Evolutionary conservation across 2,329 filamentous ascomycete genomes (phyloP).

Genomic region (Penicillium sp.): DNA sequence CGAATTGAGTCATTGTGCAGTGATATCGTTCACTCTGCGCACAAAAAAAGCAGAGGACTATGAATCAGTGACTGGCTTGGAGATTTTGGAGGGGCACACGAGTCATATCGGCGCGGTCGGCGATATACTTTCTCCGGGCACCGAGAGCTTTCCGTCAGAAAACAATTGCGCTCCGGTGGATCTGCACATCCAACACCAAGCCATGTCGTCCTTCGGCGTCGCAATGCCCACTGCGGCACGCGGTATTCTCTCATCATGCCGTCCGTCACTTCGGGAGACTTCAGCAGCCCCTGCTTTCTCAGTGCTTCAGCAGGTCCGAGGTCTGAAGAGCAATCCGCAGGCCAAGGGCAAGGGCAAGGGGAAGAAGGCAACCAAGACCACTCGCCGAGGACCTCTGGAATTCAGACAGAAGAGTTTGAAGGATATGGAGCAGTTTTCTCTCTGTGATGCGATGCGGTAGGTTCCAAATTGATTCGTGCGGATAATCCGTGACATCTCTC

Average conservation of each 20-base stretch:
- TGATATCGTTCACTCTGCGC: conserved; percentile 5
- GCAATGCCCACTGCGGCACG: conserved; percentile 41
- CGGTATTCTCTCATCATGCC: conserved; percentile 38
- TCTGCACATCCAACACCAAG: conserved; percentile 19
- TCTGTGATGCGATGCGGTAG: conserved; percentile 89
- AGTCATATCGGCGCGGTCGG: conserved; percentile 29
- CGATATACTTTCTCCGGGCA: conserved; percentile 36
- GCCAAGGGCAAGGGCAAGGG: conserved; percentile 43
- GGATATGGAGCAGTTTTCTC: conserved; percentile 72
- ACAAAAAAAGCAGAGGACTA: conserved; percentile 11
- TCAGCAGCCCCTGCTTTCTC: conserved; percentile 38
- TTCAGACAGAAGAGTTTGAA: conserved; percentile 68
- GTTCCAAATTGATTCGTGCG: neutral
- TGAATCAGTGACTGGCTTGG: neutral
- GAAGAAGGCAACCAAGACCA: conserved; percentile 62
- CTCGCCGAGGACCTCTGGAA: conserved; percentile 67
- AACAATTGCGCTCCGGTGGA: conserved; percentile 32
- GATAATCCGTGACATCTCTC: neutral
- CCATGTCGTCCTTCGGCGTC: conserved; percentile 42
- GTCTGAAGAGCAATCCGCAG: conserved; percentile 41
- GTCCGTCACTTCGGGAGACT: conserved; percentile 31
- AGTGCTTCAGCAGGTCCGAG: conserved; percentile 40
- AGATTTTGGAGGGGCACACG: conserved; percentile 28
- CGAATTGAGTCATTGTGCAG: conserved; percentile 36
- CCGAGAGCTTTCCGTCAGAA: conserved; percentile 38